These are phyloP conservation scores for Zygnema cylindricum DNA, from an alignment of 139 green algal species.

Conservation along the genomic window DNA sequence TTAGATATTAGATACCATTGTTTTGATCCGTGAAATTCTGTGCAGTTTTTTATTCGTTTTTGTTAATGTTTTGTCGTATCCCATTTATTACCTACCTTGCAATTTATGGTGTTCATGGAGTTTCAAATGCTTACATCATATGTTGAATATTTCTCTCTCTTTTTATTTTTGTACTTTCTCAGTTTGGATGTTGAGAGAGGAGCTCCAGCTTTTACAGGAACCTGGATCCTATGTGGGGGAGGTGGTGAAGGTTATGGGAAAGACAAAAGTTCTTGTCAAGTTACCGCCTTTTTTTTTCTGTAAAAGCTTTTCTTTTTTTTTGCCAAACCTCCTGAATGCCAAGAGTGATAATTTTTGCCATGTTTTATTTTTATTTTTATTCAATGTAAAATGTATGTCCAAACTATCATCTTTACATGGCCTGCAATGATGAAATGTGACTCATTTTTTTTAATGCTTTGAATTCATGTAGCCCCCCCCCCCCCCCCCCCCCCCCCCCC, in stretches of 20 bases:
- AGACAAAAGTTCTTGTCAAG: constrained; percentile 99
- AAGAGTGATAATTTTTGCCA: not conserved
- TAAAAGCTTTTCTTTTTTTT: constrained; percentile 47
- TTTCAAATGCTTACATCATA: too few relatives aligned
- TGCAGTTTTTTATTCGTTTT: too few relatives aligned
- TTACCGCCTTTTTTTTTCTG: constrained; percentile 76
- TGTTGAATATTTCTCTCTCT: too few relatives aligned
- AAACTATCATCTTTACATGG: constrained; percentile 17
- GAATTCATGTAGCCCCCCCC: too few relatives aligned
- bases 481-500: too few relatives aligned
- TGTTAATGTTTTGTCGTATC: too few relatives aligned
- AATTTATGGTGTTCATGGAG: too few relatives aligned
- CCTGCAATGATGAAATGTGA: not conserved
- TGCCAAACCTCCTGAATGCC: not conserved
- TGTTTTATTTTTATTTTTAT: not conserved
- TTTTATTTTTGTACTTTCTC: too few relatives aligned
- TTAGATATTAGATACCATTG: too few relatives aligned
- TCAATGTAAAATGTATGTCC: not conserved
- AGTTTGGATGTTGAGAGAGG: constrained; percentile 94
- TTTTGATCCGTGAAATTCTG: too few relatives aligned
- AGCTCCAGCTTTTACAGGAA: constrained; percentile 97
- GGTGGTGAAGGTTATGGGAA: constrained; percentile 99
- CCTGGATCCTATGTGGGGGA: constrained; percentile 98
- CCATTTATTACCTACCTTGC: too few relatives aligned
- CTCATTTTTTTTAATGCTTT: too few relatives aligned